These are phyloP conservation scores for Pelargonium nanum DNA, from an alignment of 345 rosid genomes.

Conservation along the genomic window DNA sequence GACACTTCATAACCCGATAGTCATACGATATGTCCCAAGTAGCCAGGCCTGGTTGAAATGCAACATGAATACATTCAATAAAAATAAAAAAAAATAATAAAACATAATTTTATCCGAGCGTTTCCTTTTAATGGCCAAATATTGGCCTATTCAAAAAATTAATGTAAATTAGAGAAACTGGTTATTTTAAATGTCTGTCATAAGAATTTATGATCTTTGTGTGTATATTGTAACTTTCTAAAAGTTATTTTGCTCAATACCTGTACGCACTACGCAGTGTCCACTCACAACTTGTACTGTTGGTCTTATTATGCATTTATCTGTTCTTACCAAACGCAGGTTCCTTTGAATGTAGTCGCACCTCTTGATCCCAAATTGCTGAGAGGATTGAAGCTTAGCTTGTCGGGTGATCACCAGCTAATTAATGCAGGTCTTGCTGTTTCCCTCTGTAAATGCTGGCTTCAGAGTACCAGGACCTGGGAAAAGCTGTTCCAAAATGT, in stretches of 20 bases:
- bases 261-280: no score
- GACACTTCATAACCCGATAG: no score
- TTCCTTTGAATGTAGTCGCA: slow-evolving; percentile 48
- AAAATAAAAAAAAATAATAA: no score
- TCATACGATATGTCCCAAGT: no score
- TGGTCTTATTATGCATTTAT: not conserved
- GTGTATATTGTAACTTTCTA: no score
- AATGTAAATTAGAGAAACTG: not conserved
- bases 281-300: not conserved
- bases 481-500: slow-evolving; percentile 42
- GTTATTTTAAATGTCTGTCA: not conserved
- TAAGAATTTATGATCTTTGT: no score
- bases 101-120: no score
- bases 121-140: no score
- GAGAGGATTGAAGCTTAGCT: slow-evolving; percentile 48
- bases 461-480: slow-evolving; percentile 66
- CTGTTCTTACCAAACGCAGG: slow-evolving; percentile 32
- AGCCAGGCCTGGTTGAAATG: no score
- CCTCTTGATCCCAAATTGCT: slow-evolving; percentile 43
- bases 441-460: slow-evolving; percentile 76
- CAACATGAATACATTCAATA: no score
- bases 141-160: no score
- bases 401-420: slow-evolving; percentile 80
- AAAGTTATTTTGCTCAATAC: not conserved
- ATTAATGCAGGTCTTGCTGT: slow-evolving; percentile 85